Evolutionary conservation across 2,329 filamentous ascomycete genomes (phyloP).

Genomic region (Colletotrichum endophyticum): DNA sequence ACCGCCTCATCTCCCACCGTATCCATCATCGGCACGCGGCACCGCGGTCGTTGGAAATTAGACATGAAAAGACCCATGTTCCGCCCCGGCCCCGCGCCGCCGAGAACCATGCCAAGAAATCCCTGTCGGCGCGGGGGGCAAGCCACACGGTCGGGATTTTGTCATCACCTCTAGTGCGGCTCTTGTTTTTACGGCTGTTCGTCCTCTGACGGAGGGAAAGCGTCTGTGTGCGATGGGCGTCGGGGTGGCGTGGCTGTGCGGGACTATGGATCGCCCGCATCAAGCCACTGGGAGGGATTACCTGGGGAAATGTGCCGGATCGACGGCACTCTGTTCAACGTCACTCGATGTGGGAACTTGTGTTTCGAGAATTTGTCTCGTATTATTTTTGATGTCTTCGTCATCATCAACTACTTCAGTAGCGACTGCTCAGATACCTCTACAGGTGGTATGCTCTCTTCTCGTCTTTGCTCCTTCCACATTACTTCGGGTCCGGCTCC

Average conservation of each 20-base stretch:
- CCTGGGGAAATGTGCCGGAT: not conserved
- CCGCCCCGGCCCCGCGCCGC: not conserved
- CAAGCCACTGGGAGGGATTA: not conserved
- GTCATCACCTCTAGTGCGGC: not conserved
- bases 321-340: not conserved
- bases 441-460: constrained; percentile 15
- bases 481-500: constrained; percentile 13
- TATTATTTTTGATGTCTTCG: not conserved
- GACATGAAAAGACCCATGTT: not conserved
- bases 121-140: not conserved
- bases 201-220: not conserved
- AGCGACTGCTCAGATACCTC: constrained; percentile 24
- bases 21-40: not conserved
- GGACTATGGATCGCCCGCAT: not conserved
- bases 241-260: not conserved
- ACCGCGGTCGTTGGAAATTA: not conserved
- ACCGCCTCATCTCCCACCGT: not conserved
- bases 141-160: not conserved
- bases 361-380: not conserved
- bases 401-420: constrained; percentile 21
- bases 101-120: not conserved
- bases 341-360: not conserved
- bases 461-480: not conserved
- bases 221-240: not conserved
- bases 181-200: not conserved